Evolutionary conservation across 192 early-diverging fungal genomes (phyloP).

Genomic region (Coemansia sp.): DNA sequence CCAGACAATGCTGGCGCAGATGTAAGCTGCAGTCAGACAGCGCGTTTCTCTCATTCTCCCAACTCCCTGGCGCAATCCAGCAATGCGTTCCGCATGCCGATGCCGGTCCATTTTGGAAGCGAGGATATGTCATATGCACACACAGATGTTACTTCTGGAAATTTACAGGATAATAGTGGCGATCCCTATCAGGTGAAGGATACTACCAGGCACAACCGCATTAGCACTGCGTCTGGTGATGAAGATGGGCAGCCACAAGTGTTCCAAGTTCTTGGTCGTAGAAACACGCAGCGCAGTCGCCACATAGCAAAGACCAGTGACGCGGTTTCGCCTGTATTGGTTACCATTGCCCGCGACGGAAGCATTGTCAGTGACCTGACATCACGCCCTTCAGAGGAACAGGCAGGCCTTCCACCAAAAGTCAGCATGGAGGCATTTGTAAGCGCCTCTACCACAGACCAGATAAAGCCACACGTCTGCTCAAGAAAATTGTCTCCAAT

Average conservation of each 20-base stretch:
- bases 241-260: conserved; percentile 15
- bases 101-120: conserved; percentile 8
- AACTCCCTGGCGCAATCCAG: background rate
- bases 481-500: background rate
- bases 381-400: conserved; percentile 19
- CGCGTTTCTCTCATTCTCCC: conserved; percentile 5
- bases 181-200: conserved; percentile 1
- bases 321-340: conserved; percentile 31
- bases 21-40: background rate
- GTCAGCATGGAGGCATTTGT: background rate
- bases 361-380: conserved; percentile 32
- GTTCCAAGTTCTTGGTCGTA: conserved; percentile 21
- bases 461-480: background rate
- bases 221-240: conserved; percentile 22
- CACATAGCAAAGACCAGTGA: conserved; percentile 5
- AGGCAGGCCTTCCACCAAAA: background rate
- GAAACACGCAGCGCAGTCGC: conserved; percentile 15
- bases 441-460: background rate
- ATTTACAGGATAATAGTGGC: background rate
- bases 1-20: background rate
- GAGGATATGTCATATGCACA: background rate
- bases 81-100: conserved; percentile 7
- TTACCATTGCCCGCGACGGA: conserved; percentile 38
- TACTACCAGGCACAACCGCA: conserved; percentile 5
- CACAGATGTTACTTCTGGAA: background rate